Percentiles rank a stretch among this genome's conserved stretches.
phyloP scores from a whole-genome alignment of 164 flowering plant genomes.

The Nymphaea thermarum region DNA sequence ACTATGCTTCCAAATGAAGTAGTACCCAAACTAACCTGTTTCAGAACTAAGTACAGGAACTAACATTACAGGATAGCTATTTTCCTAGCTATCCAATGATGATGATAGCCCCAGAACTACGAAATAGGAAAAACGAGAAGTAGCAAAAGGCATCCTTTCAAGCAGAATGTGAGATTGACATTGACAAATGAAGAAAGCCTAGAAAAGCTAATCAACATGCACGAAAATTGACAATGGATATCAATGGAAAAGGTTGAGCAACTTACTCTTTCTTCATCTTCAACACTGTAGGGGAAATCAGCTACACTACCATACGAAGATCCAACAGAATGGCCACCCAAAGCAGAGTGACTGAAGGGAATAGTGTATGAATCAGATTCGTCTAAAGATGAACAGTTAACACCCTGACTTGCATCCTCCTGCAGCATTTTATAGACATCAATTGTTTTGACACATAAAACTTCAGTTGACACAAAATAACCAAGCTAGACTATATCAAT shows the following conservation, averaged over 20 bases:
- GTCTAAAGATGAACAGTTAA: neutral
- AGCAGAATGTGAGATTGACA: neutral
- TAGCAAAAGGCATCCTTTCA: neutral
- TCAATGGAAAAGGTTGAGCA: neutral
- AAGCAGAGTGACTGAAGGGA: constrained; percentile 31
- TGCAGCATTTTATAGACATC: neutral
- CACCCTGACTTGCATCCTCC: neutral
- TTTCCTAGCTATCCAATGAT: no score
- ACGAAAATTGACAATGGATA: neutral
- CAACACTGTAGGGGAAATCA: constrained; percentile 60
- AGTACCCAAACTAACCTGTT: no score
- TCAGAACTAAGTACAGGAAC: no score
- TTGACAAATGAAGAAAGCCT: no score
- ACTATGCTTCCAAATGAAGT: no score
- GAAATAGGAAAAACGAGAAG: no score
- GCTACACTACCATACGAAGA: constrained; percentile 52
- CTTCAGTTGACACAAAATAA: no score
- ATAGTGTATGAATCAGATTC: neutral
- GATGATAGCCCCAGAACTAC: no score
- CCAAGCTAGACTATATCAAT: no score
- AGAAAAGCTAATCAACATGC: neutral
- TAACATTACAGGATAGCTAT: no score
- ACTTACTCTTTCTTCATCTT: constrained; percentile 87
- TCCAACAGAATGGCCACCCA: constrained; percentile 16
- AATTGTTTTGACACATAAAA: no score